A percentile compares a stretch with the other conserved stretches of the same genome.
These are phyloP conservation scores for Naganishia onofrii DNA, from an alignment of 768 basidiomycete species.

Conservation along the genomic window DNA sequence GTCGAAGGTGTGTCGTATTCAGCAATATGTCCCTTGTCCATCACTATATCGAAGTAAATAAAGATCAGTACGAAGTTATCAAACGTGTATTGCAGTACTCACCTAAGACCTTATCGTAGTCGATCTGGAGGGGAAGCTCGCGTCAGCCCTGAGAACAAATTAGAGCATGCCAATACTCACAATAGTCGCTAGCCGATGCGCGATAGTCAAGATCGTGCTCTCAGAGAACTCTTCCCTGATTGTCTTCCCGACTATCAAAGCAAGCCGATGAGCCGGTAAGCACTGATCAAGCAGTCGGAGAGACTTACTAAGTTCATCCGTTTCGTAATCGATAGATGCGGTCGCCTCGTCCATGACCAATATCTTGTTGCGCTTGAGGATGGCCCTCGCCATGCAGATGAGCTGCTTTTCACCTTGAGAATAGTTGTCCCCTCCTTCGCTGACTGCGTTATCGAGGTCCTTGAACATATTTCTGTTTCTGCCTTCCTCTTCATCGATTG, in stretches of 20 bases:
- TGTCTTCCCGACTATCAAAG: constrained; percentile 44
- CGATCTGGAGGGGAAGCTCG: constrained; percentile 61
- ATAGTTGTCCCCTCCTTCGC: constrained; percentile 84
- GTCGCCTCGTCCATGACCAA: constrained; percentile 77
- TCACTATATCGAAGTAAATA: constrained; percentile 19
- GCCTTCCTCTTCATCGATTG: constrained; percentile 35
- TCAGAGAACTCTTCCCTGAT: constrained; percentile 61
- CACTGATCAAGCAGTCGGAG: neutral
- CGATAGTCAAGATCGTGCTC: constrained; percentile 79
- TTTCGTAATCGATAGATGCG: constrained; percentile 76
- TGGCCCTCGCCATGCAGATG: constrained; percentile 84
- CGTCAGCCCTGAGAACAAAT: constrained; percentile 52
- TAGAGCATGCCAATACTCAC: constrained; percentile 52
- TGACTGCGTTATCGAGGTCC: constrained; percentile 44
- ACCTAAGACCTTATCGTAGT: constrained; percentile 64
- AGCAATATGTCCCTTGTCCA: constrained; percentile 73
- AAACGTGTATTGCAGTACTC: neutral
- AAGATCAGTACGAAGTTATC: constrained; percentile 11
- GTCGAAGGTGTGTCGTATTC: constrained; percentile 61
- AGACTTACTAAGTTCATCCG: constrained; percentile 76
- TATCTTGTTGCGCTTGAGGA: constrained; percentile 71
- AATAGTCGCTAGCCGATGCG: constrained; percentile 73
- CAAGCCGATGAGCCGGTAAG: constrained; percentile 17
- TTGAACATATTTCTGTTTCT: constrained; percentile 50
- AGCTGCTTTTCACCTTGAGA: constrained; percentile 71